Base-by-base conservation (phyloP, 1,139 yeast species). In the Arxiozyma slooffiae region DNA sequence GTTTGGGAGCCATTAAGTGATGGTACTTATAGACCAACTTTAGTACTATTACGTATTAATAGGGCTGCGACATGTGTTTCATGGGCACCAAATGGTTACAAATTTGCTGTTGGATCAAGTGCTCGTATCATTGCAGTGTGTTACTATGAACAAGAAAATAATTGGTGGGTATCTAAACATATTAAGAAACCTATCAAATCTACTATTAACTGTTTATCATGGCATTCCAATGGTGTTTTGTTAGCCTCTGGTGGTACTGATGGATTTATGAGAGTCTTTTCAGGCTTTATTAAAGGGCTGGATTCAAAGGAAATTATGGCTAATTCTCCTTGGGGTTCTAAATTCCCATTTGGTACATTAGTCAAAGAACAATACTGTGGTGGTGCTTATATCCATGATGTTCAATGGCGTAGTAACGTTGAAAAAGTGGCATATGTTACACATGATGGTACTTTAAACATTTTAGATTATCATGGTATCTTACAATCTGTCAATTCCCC, bases 121-220 rank as follows among this genome's bases (percentile, higher is more conserved):
- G 97, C 96, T 51, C 76, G 97, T 52, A 83, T 87, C 55, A 84
- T 94, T 68, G 96, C 98, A 18, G 85, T 94, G 48, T 94, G 98
- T 72, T 92, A 90, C 71, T 92, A 86, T 68, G 98, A 94, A 68
- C 85, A 78, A 56, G 97, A 90, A 63, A 92, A 92, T 68, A 96
- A 94, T 67, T 94, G 99, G 99, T 94, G 99, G 99, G 90, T 92
- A 49, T 88, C 97, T 21, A 92, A 90, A 71, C 98, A 92, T 71
- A 80, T 94, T 71, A 89, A 89, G 74, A 88, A 87, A 70, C 97
- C 97, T 18, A 76, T 90, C 60, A 84, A 85, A 66, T 86, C 96
- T 11, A 88, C 97, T 42, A 78, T 92, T 59, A 77, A 92, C 58
- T 77, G 86, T 44, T 76, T 92, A 50, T 85, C 84, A 55, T 94